phyloP scores from a whole-genome alignment of 192 early-diverging fungal species.

The Coemansia erecta region DNA sequence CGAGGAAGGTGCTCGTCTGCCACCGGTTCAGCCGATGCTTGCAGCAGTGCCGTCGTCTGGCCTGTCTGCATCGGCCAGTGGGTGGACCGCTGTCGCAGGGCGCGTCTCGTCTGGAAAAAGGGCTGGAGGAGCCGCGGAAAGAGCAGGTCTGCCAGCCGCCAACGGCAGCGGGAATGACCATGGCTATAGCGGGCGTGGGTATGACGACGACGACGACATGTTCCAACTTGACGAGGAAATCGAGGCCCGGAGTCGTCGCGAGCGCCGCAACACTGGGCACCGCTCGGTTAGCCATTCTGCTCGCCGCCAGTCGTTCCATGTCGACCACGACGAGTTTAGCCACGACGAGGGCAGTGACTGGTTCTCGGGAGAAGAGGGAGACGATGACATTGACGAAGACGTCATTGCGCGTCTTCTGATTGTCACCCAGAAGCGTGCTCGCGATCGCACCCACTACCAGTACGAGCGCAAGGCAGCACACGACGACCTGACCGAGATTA shows the following conservation, averaged over 20 bases:
- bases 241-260: conserved; percentile 49
- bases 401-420: conserved; percentile 84
- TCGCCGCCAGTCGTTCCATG: conserved; percentile 27
- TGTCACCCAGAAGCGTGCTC: conserved; percentile 78
- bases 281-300: conserved; percentile 26
- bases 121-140: too few species aligned
- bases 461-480: conserved; percentile 77
- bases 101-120: conserved; percentile 11
- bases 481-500: conserved; percentile 85
- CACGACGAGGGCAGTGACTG: conserved; percentile 58
- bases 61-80: conserved; percentile 14
- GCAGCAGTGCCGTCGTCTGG: conserved; percentile 10
- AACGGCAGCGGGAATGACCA: not conserved
- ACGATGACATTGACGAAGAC: conserved; percentile 89
- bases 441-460: conserved; percentile 68
- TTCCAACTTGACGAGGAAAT: conserved; percentile 83
- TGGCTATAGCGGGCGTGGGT: conserved; percentile 9
- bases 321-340: conserved; percentile 45
- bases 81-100: conserved; percentile 30
- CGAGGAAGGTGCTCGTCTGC: conserved; percentile 1
- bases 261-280: conserved; percentile 22
- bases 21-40: conserved; percentile 32
- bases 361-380: conserved; percentile 63
- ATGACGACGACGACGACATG: conserved; percentile 67
- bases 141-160: too few species aligned